Conservation (phyloP, 257 asterid genomes). For the Buddleja alternifolia region DNA sequence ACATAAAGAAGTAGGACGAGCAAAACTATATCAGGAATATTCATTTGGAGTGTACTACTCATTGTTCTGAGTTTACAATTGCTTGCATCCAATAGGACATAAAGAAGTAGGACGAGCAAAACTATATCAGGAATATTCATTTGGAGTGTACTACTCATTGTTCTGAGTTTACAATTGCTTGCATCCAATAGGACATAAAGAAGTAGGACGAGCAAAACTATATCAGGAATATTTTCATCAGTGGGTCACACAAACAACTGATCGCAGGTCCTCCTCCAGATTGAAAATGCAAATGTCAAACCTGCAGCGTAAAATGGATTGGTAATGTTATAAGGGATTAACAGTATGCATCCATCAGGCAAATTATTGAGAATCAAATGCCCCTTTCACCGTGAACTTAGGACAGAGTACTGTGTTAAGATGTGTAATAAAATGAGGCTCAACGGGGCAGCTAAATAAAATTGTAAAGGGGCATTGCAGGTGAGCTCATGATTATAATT, state of each 20-base stretch:
- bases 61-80: slow-evolving; percentile 16
- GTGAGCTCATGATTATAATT: slow-evolving; percentile 2
- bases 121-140: background rate
- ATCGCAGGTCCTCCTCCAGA: background rate
- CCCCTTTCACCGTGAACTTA: background rate
- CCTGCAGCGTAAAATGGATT: slow-evolving; percentile 6
- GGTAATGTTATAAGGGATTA: background rate
- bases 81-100: background rate
- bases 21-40: background rate
- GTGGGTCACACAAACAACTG: background rate
- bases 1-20: background rate
- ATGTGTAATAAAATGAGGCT: background rate
- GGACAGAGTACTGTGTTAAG: background rate
- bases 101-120: slow-evolving; percentile 9
- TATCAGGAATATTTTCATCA: background rate
- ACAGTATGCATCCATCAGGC: background rate
- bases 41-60: background rate
- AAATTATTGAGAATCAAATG: background rate
- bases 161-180: slow-evolving; percentile 16
- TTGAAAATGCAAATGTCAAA: background rate
- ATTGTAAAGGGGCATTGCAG: background rate
- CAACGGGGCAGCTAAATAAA: background rate
- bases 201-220: slow-evolving; percentile 17
- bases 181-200: background rate
- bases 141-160: background rate